Evolutionary conservation across 208 protist genomes (phyloP).

Genomic region (Leptomonas pyrrhocoris): DNA sequence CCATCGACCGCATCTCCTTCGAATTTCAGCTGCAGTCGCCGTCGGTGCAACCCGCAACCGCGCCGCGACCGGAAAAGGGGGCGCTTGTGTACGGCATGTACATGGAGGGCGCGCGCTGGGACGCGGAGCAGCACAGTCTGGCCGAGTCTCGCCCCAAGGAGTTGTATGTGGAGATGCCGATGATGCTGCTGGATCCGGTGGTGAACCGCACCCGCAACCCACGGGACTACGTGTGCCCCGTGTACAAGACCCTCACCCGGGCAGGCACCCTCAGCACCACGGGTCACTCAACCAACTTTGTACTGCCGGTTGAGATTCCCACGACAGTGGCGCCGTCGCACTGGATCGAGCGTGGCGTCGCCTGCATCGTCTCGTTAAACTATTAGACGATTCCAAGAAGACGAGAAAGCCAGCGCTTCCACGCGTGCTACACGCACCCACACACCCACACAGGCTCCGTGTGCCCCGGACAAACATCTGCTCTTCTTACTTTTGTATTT

Average conservation of each 20-base stretch:
- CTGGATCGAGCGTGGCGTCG: constrained; percentile 96
- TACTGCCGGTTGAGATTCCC: constrained; percentile 95
- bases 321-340: constrained; percentile 82
- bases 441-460: too few species aligned
- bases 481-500: neutral
- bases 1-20: constrained; percentile 97
- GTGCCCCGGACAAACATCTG: neutral
- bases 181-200: constrained; percentile 93
- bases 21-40: constrained; percentile 69
- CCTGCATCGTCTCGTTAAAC: constrained; percentile 88
- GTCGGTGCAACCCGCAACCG: constrained; percentile 27
- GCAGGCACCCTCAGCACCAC: constrained; percentile 97
- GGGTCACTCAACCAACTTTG: constrained; percentile 99
- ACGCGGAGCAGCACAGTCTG: constrained; percentile 68
- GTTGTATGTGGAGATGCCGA: constrained; percentile 93
- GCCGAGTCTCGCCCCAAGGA: constrained; percentile 96
- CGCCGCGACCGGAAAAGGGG: constrained; percentile 51
- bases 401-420: too few species aligned
- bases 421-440: too few species aligned
- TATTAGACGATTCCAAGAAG: constrained; percentile 46
- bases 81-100: constrained; percentile 95
- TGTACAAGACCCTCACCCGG: constrained; percentile 97
- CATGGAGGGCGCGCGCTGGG: constrained; percentile 97
- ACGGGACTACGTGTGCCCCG: constrained; percentile 93
- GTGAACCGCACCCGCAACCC: constrained; percentile 55